Base-by-base conservation (phyloP, 2,329 filamentous ascomycete species). In the Boeremia exigua region DNA sequence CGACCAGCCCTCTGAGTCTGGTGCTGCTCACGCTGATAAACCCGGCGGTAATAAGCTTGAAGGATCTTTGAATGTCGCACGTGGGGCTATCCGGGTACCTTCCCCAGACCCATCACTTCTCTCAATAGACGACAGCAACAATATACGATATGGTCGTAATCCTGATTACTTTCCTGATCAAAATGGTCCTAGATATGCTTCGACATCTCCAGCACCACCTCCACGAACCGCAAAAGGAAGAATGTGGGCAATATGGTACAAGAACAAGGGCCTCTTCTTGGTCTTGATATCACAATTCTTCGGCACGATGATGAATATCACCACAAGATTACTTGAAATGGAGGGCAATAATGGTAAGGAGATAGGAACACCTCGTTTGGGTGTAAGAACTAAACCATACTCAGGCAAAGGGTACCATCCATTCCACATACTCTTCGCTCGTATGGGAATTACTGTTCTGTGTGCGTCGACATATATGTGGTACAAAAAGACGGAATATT, bases 251-350 rank as follows among this genome's bases (percentile, higher is more conserved):
- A 79, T 85, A 60, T 92, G 88, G 88, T 60, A 75, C 4, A 78
- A 80, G 49, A 92, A 95, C 67, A 88, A 88, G 62, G 90, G 90
- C 2, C 82, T 93, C 17, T 79, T 89, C 19, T 80, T 92, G 39
- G 90, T 96, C 38, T 79, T 92, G 15, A 58, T 88, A 2, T 84
- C 91, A 0, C 92, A 96, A 74, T 79, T 95, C 32, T 96, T 96
- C 65, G 91, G 88, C 1, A 87, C 89, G 0, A 76, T 90, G 48
- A 96, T 96, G 93, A 96, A 95, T 72, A 85, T 96, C 9, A 86
- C 87, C 36, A 90, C 91, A 0, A 83, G 92, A 17, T 74, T 94
- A 10, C 79, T 96, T 34, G 91, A 96, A 71, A 81, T 84, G 32
- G 80, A 86, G 62, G 85, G 85, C 10, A 80, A 89, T 15, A 81